phyloP scores from a whole-genome alignment of 2,329 filamentous ascomycete species.

The Aspergillus thermomutatus region DNA sequence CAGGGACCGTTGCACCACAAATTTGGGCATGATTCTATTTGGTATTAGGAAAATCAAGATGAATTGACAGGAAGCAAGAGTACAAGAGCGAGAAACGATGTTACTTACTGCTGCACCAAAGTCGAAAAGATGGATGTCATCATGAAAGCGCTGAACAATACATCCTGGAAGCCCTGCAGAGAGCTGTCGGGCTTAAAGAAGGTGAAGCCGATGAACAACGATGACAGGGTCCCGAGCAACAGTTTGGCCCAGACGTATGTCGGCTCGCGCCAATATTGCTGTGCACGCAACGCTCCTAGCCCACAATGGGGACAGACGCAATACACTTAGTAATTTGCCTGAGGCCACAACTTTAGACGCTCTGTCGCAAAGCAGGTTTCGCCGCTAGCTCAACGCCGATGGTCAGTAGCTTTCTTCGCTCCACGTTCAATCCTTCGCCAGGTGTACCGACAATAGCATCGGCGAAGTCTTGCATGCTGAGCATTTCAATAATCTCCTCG shows the following conservation, averaged over 20 bases:
- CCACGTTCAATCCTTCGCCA: slow-evolving; percentile 66
- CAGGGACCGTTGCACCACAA: slow-evolving; percentile 74
- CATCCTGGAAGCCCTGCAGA: slow-evolving; percentile 77
- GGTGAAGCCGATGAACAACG: slow-evolving; percentile 77
- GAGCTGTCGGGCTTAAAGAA: slow-evolving; percentile 71
- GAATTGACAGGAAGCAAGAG: neutral
- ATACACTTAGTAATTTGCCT: no score
- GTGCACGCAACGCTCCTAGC: no score
- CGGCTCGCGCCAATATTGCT: slow-evolving; percentile 85
- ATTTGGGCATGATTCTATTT: slow-evolving; percentile 67
- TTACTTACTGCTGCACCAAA: slow-evolving; percentile 48
- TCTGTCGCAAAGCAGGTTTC: slow-evolving; percentile 76
- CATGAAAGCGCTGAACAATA: slow-evolving; percentile 85
- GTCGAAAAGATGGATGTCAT: slow-evolving; percentile 56
- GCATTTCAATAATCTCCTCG: slow-evolving; percentile 73
- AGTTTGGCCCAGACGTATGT: slow-evolving; percentile 82
- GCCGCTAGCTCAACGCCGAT: slow-evolving; percentile 91
- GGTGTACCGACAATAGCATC: slow-evolving; percentile 84
- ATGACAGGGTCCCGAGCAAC: slow-evolving; percentile 58
- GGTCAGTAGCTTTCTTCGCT: slow-evolving; percentile 69
- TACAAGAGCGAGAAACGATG: slow-evolving; percentile 60
- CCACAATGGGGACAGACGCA: no score
- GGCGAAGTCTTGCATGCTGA: slow-evolving; percentile 85
- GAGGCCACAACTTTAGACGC: no score
- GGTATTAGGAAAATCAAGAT: neutral